Conservation (phyloP, 2,329 filamentous ascomycete genomes). For the Colletotrichum tanaceti region DNA sequence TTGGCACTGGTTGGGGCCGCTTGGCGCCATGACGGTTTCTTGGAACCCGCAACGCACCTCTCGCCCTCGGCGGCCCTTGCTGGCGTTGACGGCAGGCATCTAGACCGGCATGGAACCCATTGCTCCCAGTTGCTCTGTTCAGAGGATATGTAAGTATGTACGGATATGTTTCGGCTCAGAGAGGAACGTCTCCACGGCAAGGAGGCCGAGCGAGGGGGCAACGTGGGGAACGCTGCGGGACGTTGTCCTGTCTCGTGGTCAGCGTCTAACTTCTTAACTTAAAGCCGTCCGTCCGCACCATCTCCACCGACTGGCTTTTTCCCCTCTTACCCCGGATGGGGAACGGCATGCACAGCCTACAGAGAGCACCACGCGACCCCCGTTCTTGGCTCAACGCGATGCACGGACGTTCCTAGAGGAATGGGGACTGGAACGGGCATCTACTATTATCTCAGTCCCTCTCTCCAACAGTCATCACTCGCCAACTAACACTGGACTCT, state of each 20-base stretch:
- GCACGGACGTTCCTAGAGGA: slow-evolving; percentile 20
- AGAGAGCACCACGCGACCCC: background rate
- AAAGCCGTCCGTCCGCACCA: background rate
- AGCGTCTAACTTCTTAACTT: background rate
- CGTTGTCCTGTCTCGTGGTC: background rate
- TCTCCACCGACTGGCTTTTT: background rate
- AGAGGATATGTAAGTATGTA: too few species aligned
- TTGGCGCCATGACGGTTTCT: slow-evolving; percentile 34
- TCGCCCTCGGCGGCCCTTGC: slow-evolving; percentile 19
- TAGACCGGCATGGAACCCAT: slow-evolving; percentile 10
- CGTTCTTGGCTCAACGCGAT: background rate
- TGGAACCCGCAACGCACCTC: slow-evolving; percentile 23
- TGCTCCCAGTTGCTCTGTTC: background rate
- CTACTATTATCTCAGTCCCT: slow-evolving; percentile 2
- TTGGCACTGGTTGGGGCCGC: slow-evolving; percentile 24
- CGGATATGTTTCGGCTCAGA: too few species aligned
- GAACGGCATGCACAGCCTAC: slow-evolving; percentile 23
- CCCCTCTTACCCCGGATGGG: slow-evolving; percentile 22
- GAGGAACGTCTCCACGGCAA: background rate
- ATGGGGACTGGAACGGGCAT: background rate
- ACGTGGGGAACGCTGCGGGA: slow-evolving; percentile 22
- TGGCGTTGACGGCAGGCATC: slow-evolving; percentile 18
- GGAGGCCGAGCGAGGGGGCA: background rate
- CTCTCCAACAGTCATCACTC: background rate
- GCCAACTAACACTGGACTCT: too few species aligned